Evolutionary conservation across 192 early-diverging fungal genomes (phyloP).

Genomic region (Neocallimastix lanati): DNA sequence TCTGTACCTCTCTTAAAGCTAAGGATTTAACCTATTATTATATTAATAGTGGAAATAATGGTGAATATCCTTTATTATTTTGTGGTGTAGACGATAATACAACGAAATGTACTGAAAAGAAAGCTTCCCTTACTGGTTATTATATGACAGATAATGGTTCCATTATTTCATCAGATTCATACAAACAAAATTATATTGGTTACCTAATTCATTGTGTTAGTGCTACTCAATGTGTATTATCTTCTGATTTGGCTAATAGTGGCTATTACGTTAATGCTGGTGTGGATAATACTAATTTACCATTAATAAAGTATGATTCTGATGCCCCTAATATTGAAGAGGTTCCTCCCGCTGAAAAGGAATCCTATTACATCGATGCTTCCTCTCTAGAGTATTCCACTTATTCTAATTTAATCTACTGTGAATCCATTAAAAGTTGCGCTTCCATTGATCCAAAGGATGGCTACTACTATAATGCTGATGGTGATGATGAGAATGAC

Average conservation of each 20-base stretch:
- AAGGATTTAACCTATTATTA: background rate
- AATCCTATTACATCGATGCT: background rate
- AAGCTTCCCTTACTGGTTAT: background rate
- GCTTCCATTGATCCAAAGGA: background rate
- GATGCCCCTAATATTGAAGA: background rate
- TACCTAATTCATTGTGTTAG: background rate
- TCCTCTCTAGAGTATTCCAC: background rate
- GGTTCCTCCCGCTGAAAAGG: no score
- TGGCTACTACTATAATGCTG: background rate
- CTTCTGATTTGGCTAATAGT: background rate
- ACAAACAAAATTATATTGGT: background rate
- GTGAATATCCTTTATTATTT: background rate
- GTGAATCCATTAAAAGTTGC: background rate
- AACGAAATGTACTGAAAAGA: background rate
- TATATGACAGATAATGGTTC: background rate
- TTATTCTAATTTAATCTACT: background rate
- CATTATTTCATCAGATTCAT: background rate
- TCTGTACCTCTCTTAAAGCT: background rate
- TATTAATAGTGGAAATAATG: background rate
- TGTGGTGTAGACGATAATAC: background rate
- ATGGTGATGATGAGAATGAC: background rate
- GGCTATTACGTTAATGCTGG: background rate
- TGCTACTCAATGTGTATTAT: background rate
- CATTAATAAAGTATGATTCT: background rate
- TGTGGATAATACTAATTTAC: background rate